Evolutionary conservation across 2,329 filamentous ascomycete genomes (phyloP).

Genomic region (Hortaea sp.): DNA sequence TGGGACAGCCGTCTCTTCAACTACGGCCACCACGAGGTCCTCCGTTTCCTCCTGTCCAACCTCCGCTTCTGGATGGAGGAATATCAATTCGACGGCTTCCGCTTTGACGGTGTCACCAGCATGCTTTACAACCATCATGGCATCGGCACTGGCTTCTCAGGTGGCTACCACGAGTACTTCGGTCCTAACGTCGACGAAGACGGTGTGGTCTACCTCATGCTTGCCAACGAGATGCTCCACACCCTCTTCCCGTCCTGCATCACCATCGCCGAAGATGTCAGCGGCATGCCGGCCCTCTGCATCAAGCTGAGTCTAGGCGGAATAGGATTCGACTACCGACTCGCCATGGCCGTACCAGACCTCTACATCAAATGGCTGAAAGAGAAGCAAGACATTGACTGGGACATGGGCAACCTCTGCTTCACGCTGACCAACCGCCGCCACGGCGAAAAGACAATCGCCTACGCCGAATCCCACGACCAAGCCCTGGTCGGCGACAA

Average conservation of each 20-base stretch:
- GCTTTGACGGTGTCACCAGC: conserved; percentile 95
- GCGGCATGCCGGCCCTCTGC: conserved; percentile 96
- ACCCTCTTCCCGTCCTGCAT: conserved; percentile 77
- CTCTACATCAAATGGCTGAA: conserved; percentile 99
- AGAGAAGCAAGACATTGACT: conserved; percentile 79
- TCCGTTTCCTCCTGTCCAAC: conserved; percentile 93
- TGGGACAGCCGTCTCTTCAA: conserved; percentile 98
- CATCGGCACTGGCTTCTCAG: conserved; percentile 96
- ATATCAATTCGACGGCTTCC: conserved; percentile 91
- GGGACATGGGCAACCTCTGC: conserved; percentile 78
- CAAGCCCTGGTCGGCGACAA: conserved; percentile 98
- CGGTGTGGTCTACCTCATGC: conserved; percentile 86
- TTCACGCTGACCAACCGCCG: conserved; percentile 86
- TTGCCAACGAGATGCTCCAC: conserved; percentile 94
- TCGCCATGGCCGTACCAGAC: conserved; percentile 95
- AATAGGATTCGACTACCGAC: conserved; percentile 91
- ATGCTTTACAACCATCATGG: conserved; percentile 96
- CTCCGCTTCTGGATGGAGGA: conserved; percentile 99
- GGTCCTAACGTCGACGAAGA: conserved; percentile 83
- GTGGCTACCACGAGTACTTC: conserved; percentile 97
- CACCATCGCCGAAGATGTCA: conserved; percentile 93
- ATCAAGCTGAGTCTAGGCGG: conserved; percentile 76
- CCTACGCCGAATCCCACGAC: conserved; percentile 93
- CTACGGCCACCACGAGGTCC: conserved; percentile 86
- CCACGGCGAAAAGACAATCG: conserved; percentile 95